These are phyloP conservation scores for Hanseniaspora osmophila DNA, from an alignment of 805 yeast genomes.

Conservation along the genomic window DNA sequence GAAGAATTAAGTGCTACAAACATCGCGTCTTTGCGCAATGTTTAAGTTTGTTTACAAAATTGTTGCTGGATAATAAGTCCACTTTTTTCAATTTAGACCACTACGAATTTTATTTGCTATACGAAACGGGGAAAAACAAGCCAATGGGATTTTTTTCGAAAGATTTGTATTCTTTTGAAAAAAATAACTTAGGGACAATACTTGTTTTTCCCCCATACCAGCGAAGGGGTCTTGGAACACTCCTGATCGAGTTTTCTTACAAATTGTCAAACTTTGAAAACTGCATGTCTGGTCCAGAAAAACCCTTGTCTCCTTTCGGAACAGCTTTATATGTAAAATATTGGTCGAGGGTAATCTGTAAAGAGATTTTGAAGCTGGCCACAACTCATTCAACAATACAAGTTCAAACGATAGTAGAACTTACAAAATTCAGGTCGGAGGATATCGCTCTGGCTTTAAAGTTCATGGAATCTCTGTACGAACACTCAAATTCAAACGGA, in stretches of 20 bases:
- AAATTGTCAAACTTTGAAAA: constrained; percentile 54
- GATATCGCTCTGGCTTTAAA: constrained; percentile 49
- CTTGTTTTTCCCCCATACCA: constrained; percentile 89
- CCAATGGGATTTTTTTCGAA: constrained; percentile 91
- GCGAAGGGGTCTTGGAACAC: constrained; percentile 58
- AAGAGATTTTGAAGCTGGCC: constrained; percentile 26
- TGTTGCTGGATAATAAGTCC: constrained; percentile 81
- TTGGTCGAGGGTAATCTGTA: constrained; percentile 51
- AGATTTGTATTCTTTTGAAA: constrained; percentile 62
- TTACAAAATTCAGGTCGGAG: constrained; percentile 49
- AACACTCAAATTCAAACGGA: constrained; percentile 9
- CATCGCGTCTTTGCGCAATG: constrained; percentile 66
- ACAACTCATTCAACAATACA: constrained; percentile 14
- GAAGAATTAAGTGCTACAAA: constrained; percentile 52
- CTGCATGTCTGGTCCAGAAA: constrained; percentile 74
- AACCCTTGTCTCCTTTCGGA: constrained; percentile 79
- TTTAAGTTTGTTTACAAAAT: constrained; percentile 69
- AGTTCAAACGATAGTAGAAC: constrained; percentile 34
- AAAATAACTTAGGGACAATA: constrained; percentile 82
- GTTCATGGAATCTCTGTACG: constrained; percentile 33
- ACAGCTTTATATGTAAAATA: constrained; percentile 52
- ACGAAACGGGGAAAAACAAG: constrained; percentile 31
- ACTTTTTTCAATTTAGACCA: constrained; percentile 66
- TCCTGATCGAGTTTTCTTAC: constrained; percentile 74
- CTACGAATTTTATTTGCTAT: constrained; percentile 67